Evolutionary conservation across 2,329 filamentous ascomycete species (phyloP).

Genomic region (Colletotrichum paranaense): DNA sequence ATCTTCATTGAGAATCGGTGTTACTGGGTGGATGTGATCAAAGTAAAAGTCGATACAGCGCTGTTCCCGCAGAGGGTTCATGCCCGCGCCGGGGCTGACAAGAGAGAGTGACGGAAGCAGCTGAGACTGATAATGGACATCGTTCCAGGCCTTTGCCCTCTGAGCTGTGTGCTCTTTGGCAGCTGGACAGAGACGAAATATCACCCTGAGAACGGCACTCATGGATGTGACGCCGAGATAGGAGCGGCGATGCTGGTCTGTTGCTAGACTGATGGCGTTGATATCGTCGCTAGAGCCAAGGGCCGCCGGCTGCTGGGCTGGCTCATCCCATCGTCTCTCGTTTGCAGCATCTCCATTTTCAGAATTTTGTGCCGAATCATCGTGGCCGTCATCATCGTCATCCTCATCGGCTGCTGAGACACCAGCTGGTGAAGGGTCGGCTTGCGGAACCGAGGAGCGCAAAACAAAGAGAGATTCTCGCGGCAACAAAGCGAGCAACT

Average conservation of each 20-base stretch:
- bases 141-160: conserved; percentile 40
- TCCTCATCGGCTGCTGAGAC: neutral
- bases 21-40: conserved; percentile 68
- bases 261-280: conserved; percentile 57
- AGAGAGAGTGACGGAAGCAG: conserved; percentile 40
- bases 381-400: conserved; percentile 16
- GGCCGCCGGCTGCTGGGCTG: conserved; percentile 37
- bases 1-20: conserved; percentile 69
- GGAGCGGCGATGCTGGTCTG: conserved; percentile 65
- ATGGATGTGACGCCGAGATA: conserved; percentile 75
- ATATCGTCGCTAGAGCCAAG: conserved; percentile 45
- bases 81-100: conserved; percentile 52
- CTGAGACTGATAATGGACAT: conserved; percentile 43
- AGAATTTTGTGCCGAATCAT: conserved; percentile 41
- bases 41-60: conserved; percentile 70
- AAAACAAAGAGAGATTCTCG: conserved; percentile 4
- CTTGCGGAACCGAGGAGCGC: neutral
- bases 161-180: conserved; percentile 42
- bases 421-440: conserved; percentile 6
- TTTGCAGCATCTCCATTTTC: conserved; percentile 42
- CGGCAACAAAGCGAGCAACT: conserved; percentile 38
- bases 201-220: conserved; percentile 70
- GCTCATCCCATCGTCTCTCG: conserved; percentile 45
- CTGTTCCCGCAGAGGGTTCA: conserved; percentile 43
- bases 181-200: conserved; percentile 51